Evolutionary conservation across 1,284 basidiomycete species (phyloP), one percentile per base, ranked within the genome.

Genomic region (Apiotrichum siamense): DNA sequence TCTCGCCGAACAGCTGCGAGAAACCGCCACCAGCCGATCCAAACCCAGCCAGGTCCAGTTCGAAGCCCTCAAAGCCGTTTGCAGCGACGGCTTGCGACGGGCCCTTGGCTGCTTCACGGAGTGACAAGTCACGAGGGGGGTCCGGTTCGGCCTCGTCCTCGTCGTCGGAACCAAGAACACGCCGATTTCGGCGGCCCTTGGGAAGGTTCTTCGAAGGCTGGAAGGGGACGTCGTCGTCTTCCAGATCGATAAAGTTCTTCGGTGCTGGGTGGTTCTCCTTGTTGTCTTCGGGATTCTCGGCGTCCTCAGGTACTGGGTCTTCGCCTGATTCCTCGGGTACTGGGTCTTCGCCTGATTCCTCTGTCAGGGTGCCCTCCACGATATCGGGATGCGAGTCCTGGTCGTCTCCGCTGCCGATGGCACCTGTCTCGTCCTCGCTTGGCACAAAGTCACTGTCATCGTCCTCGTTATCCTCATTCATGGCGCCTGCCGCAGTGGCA

Each of bases 1-100:
- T 72, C 3, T 48, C 57, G 7, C 60, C 66, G 26, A 72, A 72
- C 10, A 72, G 52, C 44, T 72, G 70, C 9, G 70, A 72, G 44
- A 72, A 72, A 2, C 67, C 66, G 2, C 48, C 61, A 10, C 49
- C 52, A 0, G 56, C 62, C 7, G 32, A 45, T 15, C 40, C 63
- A 33, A 67, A 65, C 0, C 65, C 67, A 21, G 29, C 57, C 0
- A 65, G 37, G 33, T 65, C 64, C 20, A 60, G 13, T 4, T 15
- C 42, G 4, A 25, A 17, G 12, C 11, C 20, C 13, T 25, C 29
- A 40, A 25, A 25, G 12, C 20, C 38, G 18, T 20, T 2, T 18
- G 17, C 3, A 31, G 23, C 50, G 42, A 17, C n/a, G 1, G 47
- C 17, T n/a, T 25, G 15, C 18, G 29, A n/a, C 37, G 5, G 31